These are phyloP conservation scores for Cephalotrichum gorgonifer DNA, from an alignment of 2,329 filamentous ascomycete genomes.

Conservation along the genomic window DNA sequence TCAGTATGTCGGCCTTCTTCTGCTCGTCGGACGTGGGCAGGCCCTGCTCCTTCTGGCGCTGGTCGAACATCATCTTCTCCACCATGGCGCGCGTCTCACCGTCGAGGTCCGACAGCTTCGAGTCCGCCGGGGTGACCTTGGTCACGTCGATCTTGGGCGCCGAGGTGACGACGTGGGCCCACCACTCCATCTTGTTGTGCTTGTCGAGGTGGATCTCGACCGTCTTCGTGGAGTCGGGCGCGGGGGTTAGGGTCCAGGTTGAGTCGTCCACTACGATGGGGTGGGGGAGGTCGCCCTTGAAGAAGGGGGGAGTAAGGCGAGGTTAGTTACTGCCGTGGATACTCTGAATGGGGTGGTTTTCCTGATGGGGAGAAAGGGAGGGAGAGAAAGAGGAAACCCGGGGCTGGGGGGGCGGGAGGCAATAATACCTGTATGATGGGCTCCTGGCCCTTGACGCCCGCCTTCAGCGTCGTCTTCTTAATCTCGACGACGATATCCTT, in stretches of 20 bases:
- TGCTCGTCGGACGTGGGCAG: constrained; percentile 87
- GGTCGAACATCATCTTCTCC: constrained; percentile 99
- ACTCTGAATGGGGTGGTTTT: neutral
- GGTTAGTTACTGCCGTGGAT: neutral
- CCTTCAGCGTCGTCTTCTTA: constrained; percentile 66
- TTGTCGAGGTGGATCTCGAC: constrained; percentile 89
- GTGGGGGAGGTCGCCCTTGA: constrained; percentile 74
- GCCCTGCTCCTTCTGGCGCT: constrained; percentile 90
- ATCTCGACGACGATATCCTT: constrained; percentile 76
- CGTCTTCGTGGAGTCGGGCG: constrained; percentile 54
- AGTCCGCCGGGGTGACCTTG: constrained; percentile 90
- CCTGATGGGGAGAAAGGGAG: neutral
- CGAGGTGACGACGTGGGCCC: constrained; percentile 77
- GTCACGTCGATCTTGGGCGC: constrained; percentile 90
- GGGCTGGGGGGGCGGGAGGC: constrained; percentile 11
- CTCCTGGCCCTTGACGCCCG: constrained; percentile 79
- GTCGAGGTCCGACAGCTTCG: constrained; percentile 83
- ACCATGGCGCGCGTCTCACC: constrained; percentile 95
- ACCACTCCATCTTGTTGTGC: constrained; percentile 96
- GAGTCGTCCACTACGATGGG: constrained; percentile 74
- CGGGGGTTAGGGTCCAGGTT: constrained; percentile 81
- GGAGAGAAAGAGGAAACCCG: neutral
- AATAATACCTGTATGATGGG: constrained; percentile 63
- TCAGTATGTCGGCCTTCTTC: constrained; percentile 86
- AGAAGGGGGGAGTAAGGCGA: neutral